Base-by-base conservation (phyloP, 345 rosid genomes). In the Kandelia obovata region DNA sequence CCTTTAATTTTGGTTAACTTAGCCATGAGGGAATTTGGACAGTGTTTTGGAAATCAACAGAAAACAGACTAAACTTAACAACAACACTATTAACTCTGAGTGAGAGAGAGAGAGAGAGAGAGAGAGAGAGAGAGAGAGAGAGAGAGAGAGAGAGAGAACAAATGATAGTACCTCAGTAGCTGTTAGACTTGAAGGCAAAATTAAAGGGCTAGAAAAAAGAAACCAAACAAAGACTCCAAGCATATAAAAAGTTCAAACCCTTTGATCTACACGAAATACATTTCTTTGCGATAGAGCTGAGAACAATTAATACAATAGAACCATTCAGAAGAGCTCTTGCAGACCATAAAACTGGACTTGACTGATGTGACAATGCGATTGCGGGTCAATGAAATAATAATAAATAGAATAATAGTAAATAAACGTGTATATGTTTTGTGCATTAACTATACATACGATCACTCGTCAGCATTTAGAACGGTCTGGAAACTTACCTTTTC, bases 401-500 rank as follows among this genome's bases (percentile, higher is more conserved):
- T 32, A 59, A 67, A 53, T 39, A 31, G 65, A 55, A 68, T 20
- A 30, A 28, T 34, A 68, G 64, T 26, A 59, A 58, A 1, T 4
- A 43, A 27, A 6, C 10, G 4, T 47, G 43, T 5, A 58, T 17
- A 4, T 58, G 23, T 6, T 19, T 39, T 65, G 32, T 31, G 28
- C 21, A 20, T 5, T 25, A 25, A 32, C 35, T 43, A 25, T 21
- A 23, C 11, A 9, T 10, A 43, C 7, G 49, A 43, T 43, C 17
- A 15, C 49, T 4, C 37, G 20, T 28, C 56, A 55, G 9, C 37
- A 63, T 26, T 58, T 30, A 63, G 15, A 53, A 28, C 4, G 35
- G 0, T 6, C 61, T 61, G 5, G 30, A 71, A 15, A 34, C 49
- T 49, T 75, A 65, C 94, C 91, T 88, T 81, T 76, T 75, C 83